These are phyloP conservation scores for Arctium minus DNA, from an alignment of 129 eudicot genomes.

Conservation along the genomic window DNA sequence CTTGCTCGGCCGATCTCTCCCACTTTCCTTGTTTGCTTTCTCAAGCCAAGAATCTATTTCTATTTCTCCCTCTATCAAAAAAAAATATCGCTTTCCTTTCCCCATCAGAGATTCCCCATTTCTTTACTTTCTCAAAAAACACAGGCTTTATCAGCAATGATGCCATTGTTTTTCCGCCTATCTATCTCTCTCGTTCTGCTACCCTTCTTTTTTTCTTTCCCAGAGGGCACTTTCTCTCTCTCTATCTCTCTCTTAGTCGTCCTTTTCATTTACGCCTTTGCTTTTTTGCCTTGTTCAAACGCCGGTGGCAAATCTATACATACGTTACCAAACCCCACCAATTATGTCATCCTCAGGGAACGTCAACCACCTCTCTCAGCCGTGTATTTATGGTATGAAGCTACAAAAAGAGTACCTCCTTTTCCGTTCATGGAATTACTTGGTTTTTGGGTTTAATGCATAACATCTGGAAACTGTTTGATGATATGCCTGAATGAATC, in stretches of 20 bases:
- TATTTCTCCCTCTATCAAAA: conserved; percentile 19
- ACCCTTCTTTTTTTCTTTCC: conserved; percentile 25
- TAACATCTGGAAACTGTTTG: conserved; percentile 20
- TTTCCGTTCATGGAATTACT: neutral
- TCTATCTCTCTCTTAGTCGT: conserved; percentile 45
- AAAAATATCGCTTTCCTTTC: conserved; percentile 30
- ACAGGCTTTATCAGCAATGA: conserved; percentile 65
- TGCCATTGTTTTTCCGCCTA: conserved; percentile 54
- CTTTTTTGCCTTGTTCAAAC: conserved; percentile 41
- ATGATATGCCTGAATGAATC: conserved; percentile 11
- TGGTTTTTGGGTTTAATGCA: neutral
- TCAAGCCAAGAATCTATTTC: conserved; percentile 70
- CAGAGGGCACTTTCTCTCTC: conserved; percentile 17
- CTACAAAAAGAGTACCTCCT: neutral
- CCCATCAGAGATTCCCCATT: conserved; percentile 48
- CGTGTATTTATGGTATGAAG: conserved; percentile 59
- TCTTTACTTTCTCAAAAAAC: conserved; percentile 32
- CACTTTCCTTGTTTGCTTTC: conserved; percentile 44
- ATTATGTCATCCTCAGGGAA: conserved; percentile 71
- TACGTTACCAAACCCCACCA: conserved; percentile 25
- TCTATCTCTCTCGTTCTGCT: conserved; percentile 18
- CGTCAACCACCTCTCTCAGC: conserved; percentile 63
- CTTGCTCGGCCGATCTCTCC: conserved; percentile 47
- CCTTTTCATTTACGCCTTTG: conserved; percentile 57
- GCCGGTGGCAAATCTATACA: conserved; percentile 47